These are phyloP conservation scores for Penicillium frequentans DNA, from an alignment of 2,329 filamentous ascomycete species.

Conservation along the genomic window DNA sequence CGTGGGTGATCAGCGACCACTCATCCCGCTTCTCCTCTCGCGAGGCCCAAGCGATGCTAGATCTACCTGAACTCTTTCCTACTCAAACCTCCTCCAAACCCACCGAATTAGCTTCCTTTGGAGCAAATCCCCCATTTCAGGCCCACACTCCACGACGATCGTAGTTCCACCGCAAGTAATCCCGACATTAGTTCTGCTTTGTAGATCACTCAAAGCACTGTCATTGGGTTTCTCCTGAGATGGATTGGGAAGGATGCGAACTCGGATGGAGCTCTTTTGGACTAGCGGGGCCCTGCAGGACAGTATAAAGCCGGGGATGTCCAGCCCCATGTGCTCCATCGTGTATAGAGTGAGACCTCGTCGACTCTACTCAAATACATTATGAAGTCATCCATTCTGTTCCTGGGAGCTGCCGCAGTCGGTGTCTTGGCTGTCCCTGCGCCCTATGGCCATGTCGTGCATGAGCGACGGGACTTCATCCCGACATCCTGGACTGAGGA, in stretches of 20 bases:
- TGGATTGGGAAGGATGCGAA: background rate
- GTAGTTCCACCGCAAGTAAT: constrained; percentile 10
- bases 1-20: background rate
- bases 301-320: constrained; percentile 1
- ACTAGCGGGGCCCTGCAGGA: background rate
- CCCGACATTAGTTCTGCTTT: background rate
- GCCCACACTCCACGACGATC: constrained; percentile 14
- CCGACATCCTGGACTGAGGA: constrained; percentile 29
- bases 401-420: constrained; percentile 21
- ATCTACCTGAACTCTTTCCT: constrained; percentile 11
- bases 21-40: constrained; percentile 1
- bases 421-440: constrained; percentile 24
- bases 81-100: background rate
- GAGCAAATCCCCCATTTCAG: constrained; percentile 7
- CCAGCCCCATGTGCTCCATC: background rate
- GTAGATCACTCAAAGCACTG: background rate
- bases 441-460: constrained; percentile 25
- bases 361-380: background rate
- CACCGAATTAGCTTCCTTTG: background rate
- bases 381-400: constrained; percentile 26
- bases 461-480: constrained; percentile 32
- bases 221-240: background rate
- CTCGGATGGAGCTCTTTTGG: background rate
- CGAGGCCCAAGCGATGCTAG: constrained; percentile 13
- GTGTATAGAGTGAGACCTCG: background rate